A percentile compares a stretch with the other conserved stretches of the same genome.
Conservation (phyloP, 2,329 filamentous ascomycete genomes). For the Pseudogymnoascus sp. region DNA sequence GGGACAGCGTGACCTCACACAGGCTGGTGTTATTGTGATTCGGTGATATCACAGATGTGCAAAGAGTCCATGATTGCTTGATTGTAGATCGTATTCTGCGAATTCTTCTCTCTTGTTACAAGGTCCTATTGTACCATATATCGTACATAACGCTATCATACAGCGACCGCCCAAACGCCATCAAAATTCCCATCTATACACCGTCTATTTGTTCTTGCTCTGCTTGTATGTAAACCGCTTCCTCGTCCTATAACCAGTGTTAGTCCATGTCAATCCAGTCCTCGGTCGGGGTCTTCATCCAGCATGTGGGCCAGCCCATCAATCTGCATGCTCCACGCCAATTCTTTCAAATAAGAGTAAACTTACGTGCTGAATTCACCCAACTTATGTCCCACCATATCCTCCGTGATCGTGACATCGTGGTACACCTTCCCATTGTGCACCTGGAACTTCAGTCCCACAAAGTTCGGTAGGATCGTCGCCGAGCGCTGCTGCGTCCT, state of each 20-base stretch:
- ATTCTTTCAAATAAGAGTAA: neutral
- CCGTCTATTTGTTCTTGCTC: slow-evolving; percentile 54
- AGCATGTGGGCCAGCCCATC: neutral
- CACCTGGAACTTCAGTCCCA: slow-evolving; percentile 62
- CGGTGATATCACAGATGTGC: neutral
- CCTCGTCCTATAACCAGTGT: slow-evolving; percentile 46
- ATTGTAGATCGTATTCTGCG: neutral
- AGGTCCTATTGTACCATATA: slow-evolving; percentile 4
- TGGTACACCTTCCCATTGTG: slow-evolving; percentile 66
- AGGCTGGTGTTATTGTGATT: neutral
- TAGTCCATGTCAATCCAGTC: slow-evolving; percentile 6
- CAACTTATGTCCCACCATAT: slow-evolving; percentile 71
- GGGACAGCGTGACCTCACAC: neutral
- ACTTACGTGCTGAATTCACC: slow-evolving; percentile 66
- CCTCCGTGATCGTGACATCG: slow-evolving; percentile 63
- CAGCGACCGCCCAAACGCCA: slow-evolving; percentile 11
- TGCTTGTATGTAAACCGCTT: slow-evolving; percentile 62
- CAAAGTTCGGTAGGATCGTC: slow-evolving; percentile 66
- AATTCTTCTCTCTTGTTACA: neutral
- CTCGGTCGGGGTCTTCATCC: neutral
- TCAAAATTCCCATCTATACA: slow-evolving; percentile 2
- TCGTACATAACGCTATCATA: slow-evolving; percentile 11
- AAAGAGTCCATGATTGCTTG: neutral
- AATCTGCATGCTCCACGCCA: neutral
- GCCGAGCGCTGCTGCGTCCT: slow-evolving; percentile 62